Conservation (phyloP, 2,329 filamentous ascomycete species). For the Neonectria magnoliae region DNA sequence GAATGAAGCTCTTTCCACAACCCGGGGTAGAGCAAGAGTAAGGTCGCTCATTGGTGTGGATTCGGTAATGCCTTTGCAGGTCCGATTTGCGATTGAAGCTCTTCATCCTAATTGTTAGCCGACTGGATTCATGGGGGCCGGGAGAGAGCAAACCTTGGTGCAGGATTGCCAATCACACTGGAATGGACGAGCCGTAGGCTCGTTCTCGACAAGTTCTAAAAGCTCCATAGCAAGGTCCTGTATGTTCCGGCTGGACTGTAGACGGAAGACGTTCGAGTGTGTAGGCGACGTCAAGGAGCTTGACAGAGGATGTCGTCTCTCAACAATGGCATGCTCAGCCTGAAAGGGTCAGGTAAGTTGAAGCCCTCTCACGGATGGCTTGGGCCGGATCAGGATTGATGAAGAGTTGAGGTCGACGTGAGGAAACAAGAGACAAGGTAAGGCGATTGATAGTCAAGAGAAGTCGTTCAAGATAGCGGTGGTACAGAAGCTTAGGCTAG, state of each 20-base stretch:
- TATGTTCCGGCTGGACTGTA: not conserved
- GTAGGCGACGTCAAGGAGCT: not conserved
- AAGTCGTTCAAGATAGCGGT: not conserved
- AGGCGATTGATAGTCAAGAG: not conserved
- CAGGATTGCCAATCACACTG: slow-evolving; percentile 72
- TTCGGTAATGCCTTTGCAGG: slow-evolving; percentile 74
- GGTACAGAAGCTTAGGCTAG: not conserved
- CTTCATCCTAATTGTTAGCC: slow-evolving; percentile 50
- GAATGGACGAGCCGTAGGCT: slow-evolving; percentile 70
- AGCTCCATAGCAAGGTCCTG: slow-evolving; percentile 60
- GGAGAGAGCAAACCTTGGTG: slow-evolving; percentile 61
- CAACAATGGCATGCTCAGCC: slow-evolving; percentile 19
- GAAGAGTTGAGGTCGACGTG: not conserved
- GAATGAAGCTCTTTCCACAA: slow-evolving; percentile 77
- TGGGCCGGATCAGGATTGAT: not conserved
- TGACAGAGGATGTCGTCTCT: not conserved
- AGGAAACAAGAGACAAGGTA: not conserved
- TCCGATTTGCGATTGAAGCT: slow-evolving; percentile 80
- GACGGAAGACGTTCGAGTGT: slow-evolving; percentile 5
- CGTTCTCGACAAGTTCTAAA: slow-evolving; percentile 72
- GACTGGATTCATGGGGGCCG: not conserved
- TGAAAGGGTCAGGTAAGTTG: not conserved
- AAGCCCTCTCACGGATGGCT: not conserved
- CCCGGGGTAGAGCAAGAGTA: slow-evolving; percentile 69
- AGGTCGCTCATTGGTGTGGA: slow-evolving; percentile 76